Evolutionary conservation across 257 asterid genomes (phyloP).

Genomic region (Eustoma russellianum): DNA sequence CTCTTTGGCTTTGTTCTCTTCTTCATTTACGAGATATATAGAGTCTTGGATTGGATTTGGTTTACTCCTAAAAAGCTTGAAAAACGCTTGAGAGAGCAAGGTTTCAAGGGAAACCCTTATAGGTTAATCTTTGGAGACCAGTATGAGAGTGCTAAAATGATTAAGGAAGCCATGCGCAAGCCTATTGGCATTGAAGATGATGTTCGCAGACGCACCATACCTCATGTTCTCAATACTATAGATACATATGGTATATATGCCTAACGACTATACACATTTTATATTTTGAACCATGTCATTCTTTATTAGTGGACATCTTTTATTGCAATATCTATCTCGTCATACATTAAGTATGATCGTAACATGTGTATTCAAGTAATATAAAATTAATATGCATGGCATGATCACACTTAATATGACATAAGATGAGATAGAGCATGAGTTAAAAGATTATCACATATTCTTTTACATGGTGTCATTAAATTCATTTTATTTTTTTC

Average conservation of each 20-base stretch:
- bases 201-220: neutral
- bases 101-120: conserved; percentile 1
- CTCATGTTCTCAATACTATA: neutral
- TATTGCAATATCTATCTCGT: no score
- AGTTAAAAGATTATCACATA: no score
- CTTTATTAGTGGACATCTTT: no score
- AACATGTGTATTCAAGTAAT: no score
- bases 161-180: neutral
- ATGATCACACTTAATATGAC: no score
- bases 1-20: neutral
- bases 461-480: no score
- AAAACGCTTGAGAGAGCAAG: neutral
- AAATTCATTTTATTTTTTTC: no score
- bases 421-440: no score
- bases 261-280: no score
- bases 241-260: neutral
- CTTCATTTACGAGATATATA: neutral
- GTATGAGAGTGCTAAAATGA: neutral
- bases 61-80: neutral
- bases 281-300: no score
- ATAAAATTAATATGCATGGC: no score
- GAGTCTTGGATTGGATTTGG: neutral
- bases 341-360: no score
- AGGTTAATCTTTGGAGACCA: neutral
- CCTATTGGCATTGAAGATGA: neutral